Conservation (phyloP, 2,329 filamentous ascomycete genomes). For the Diaporthe destruens region DNA sequence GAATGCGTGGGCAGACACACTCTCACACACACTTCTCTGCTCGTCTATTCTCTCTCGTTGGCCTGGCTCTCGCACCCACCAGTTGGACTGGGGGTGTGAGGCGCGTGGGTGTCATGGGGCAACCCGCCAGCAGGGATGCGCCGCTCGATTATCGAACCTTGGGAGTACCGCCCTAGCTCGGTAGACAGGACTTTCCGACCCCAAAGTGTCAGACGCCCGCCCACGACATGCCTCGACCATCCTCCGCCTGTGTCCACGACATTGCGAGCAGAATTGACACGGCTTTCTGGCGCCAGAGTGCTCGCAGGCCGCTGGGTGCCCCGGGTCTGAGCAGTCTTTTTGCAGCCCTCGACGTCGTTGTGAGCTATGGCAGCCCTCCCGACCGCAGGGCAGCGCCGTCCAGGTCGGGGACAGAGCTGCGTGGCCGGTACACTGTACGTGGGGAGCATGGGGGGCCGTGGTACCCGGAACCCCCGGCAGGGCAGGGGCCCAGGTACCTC, state of each 20-base stretch:
- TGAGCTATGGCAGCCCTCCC: constrained; percentile 1
- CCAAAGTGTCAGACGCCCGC: constrained; percentile 29
- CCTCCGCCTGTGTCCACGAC: constrained; percentile 10
- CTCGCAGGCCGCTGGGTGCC: not conserved
- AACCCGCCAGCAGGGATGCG: constrained; percentile 32
- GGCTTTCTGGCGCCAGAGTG: not conserved
- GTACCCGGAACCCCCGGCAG: constrained; percentile 27
- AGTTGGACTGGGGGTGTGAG: constrained; percentile 32
- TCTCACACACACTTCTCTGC: not conserved
- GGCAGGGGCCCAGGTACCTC: constrained; percentile 36
- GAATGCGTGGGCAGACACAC: not conserved
- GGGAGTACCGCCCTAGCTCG: constrained; percentile 14
- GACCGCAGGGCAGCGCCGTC: constrained; percentile 1
- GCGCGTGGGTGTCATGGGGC: constrained; percentile 38
- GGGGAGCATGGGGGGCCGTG: not conserved
- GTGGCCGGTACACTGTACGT: constrained; percentile 6
- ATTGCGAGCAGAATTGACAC: constrained; percentile 25
- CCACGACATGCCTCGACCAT: constrained; percentile 4
- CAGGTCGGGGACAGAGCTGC: constrained; percentile 25
- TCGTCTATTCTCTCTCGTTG: not conserved
- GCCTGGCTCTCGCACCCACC: constrained; percentile 2
- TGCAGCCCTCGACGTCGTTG: constrained; percentile 17
- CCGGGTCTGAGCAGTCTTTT: constrained; percentile 3
- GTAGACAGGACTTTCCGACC: constrained; percentile 18
- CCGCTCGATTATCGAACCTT: constrained; percentile 23